Percentiles rank a stretch among this genome's conserved stretches.
Evolutionary conservation across 1,139 yeast genomes (phyloP).

Genomic region (Debaryomyces udenii): DNA sequence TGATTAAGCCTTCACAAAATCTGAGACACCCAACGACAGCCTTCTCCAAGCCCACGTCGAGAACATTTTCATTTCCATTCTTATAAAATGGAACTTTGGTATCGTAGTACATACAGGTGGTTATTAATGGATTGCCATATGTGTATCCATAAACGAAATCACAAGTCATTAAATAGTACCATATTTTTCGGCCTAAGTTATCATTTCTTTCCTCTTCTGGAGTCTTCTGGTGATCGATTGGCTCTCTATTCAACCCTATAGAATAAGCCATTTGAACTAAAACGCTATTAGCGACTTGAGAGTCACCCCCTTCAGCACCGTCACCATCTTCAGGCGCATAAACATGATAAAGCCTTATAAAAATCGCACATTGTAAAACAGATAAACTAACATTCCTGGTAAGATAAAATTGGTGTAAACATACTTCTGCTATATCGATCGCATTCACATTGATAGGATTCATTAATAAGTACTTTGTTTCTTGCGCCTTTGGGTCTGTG

Average conservation of each 20-base stretch:
- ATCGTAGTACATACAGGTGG: slow-evolving; percentile 16
- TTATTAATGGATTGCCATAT: slow-evolving; percentile 13
- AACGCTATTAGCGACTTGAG: slow-evolving; percentile 38
- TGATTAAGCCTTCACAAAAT: slow-evolving; percentile 14
- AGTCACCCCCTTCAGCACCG: slow-evolving; percentile 47
- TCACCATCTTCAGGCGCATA: slow-evolving; percentile 56
- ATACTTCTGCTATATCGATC: slow-evolving; percentile 31
- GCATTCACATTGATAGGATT: slow-evolving; percentile 32
- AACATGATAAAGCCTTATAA: slow-evolving; percentile 47
- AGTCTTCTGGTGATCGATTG: slow-evolving; percentile 23
- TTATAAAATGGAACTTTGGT: slow-evolving; percentile 13
- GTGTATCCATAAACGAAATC: slow-evolving; percentile 17
- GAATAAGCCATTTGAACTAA: slow-evolving; percentile 45
- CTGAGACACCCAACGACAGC: slow-evolving; percentile 17
- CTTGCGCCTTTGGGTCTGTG: slow-evolving; percentile 18
- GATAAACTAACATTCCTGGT: slow-evolving; percentile 27
- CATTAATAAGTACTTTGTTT: slow-evolving; percentile 27
- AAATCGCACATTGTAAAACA: slow-evolving; percentile 37
- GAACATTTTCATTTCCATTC: slow-evolving; percentile 1
- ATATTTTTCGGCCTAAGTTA: slow-evolving; percentile 50
- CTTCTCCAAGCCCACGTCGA: slow-evolving; percentile 19
- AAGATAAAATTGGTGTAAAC: slow-evolving; percentile 31
- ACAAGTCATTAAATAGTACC: slow-evolving; percentile 44
- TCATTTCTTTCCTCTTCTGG: slow-evolving; percentile 28
- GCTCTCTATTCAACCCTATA: slow-evolving; percentile 50